phyloP scores from a whole-genome alignment of 495 filamentous ascomycete species.

The Hypoxylon fragiforme region DNA sequence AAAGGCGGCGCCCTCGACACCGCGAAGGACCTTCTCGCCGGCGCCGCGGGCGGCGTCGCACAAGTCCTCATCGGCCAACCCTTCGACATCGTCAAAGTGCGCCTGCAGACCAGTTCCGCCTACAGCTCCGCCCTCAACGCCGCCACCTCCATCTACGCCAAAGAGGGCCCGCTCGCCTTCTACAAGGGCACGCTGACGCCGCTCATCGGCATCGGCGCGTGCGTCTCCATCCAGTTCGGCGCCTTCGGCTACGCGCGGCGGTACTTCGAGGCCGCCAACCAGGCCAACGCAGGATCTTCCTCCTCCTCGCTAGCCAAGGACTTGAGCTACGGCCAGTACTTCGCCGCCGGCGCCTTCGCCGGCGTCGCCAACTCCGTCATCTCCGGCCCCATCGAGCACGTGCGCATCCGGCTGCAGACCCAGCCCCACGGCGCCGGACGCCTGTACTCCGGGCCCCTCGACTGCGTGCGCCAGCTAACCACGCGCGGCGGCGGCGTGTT shows the following conservation, averaged over 20 bases:
- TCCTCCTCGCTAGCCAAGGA: constrained; percentile 41
- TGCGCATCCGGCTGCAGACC: constrained; percentile 95
- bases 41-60: constrained; percentile 88
- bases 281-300: no score
- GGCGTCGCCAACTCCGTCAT: constrained; percentile 88
- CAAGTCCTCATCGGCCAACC: constrained; percentile 96
- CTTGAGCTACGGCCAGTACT: constrained; percentile 84
- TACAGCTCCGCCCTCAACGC: constrained; percentile 80
- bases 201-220: constrained; percentile 93
- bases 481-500: constrained; percentile 64
- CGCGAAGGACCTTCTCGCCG: constrained; percentile 90
- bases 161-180: constrained; percentile 89
- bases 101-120: constrained; percentile 82
- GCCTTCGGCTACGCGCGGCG: constrained; percentile 93
- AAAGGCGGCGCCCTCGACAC: constrained; percentile 53
- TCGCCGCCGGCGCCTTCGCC: constrained; percentile 85
- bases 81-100: constrained; percentile 98
- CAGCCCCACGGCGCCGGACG: constrained; percentile 83
- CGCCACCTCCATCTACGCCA: constrained; percentile 79
- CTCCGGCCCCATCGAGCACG: constrained; percentile 93
- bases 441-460: constrained; percentile 81
- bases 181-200: constrained; percentile 99
- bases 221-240: constrained; percentile 96
- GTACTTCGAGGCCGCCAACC: constrained; percentile 74
- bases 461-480: constrained; percentile 85